Evolutionary conservation across 495 filamentous ascomycete species (phyloP).

Genomic region (Penicillium goetzii): DNA sequence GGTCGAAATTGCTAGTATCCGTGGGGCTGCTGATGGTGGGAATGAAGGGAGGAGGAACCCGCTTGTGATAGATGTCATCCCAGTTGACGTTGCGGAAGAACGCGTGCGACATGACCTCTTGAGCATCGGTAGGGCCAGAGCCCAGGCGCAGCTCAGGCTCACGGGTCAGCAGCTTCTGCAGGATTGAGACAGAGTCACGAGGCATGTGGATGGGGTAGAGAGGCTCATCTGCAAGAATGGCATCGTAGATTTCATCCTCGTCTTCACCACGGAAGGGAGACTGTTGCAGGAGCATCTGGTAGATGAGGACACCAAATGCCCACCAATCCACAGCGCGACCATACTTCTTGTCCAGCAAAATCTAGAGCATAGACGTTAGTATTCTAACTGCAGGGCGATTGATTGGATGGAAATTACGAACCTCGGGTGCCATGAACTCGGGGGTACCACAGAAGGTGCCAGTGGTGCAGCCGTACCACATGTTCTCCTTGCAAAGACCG

Average conservation of each 20-base stretch:
- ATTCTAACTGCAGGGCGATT: not conserved
- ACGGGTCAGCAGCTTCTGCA: constrained; percentile 95
- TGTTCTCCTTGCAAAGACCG: constrained; percentile 98
- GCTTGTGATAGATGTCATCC: constrained; percentile 98
- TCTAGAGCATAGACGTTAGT: constrained; percentile 56
- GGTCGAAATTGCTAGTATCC: constrained; percentile 99
- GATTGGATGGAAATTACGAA: constrained; percentile 43
- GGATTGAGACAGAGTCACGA: constrained; percentile 93
- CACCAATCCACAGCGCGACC: constrained; percentile 99
- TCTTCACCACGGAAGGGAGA: constrained; percentile 99
- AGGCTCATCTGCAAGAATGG: constrained; percentile 96
- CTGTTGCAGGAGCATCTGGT: constrained; percentile 99
- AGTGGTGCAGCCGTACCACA: constrained; percentile 98
- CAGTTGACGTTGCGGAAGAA: constrained; percentile 98
- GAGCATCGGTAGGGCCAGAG: constrained; percentile 93
- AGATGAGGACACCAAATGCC: constrained; percentile 99
- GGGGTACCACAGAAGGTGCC: constrained; percentile 99
- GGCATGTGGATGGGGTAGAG: constrained; percentile 99
- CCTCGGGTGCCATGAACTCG: constrained; percentile 99
- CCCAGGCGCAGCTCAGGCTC: constrained; percentile 93
- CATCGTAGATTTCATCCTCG: constrained; percentile 99
- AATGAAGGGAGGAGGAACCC: constrained; percentile 83
- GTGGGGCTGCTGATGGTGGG: constrained; percentile 87
- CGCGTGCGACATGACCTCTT: constrained; percentile 98
- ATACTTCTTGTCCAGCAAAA: constrained; percentile 97